Evolutionary conservation across 1,284 basidiomycete genomes (phyloP).

Genomic region (Thecaphora thlaspeos): DNA sequence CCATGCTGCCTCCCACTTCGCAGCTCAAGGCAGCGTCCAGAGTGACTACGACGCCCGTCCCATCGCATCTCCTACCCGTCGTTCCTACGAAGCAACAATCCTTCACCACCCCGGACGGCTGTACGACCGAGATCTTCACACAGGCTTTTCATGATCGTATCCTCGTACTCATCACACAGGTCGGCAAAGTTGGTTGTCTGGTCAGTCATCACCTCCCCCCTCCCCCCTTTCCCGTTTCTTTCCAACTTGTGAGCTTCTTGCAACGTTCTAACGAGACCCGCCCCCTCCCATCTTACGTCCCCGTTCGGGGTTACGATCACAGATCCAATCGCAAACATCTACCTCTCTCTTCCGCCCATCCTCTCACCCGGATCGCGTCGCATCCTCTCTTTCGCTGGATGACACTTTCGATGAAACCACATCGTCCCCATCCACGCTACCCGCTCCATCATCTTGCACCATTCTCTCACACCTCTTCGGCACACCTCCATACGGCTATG

Average conservation of each 20-base stretch:
- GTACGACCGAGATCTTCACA: constrained; percentile 22
- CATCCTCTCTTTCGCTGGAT: too few relatives aligned
- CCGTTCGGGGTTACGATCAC: too few relatives aligned
- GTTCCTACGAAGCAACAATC: constrained; percentile 10
- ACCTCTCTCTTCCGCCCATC: background rate
- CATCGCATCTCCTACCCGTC: constrained; percentile 1
- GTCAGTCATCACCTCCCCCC: constrained; percentile 7
- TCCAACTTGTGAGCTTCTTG: background rate
- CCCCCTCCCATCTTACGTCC: background rate
- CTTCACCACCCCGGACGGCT: constrained; percentile 4
- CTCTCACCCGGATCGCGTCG: background rate
- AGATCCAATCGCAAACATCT: constrained; percentile 4
- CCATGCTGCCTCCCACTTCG: too few relatives aligned
- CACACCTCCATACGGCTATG: constrained; percentile 64
- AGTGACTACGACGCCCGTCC: constrained; percentile 2
- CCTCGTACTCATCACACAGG: constrained; percentile 40
- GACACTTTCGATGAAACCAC: too few relatives aligned
- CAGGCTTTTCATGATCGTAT: constrained; percentile 37
- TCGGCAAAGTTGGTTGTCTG: constrained; percentile 34
- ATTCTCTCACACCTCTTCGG: constrained; percentile 76
- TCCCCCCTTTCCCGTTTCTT: background rate
- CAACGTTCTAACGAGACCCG: background rate
- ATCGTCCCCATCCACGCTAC: too few relatives aligned
- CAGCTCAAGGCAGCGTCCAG: background rate
- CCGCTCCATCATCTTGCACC: constrained; percentile 71